Conservation (phyloP, 331 rosid species). For the Quercus tomentella region DNA sequence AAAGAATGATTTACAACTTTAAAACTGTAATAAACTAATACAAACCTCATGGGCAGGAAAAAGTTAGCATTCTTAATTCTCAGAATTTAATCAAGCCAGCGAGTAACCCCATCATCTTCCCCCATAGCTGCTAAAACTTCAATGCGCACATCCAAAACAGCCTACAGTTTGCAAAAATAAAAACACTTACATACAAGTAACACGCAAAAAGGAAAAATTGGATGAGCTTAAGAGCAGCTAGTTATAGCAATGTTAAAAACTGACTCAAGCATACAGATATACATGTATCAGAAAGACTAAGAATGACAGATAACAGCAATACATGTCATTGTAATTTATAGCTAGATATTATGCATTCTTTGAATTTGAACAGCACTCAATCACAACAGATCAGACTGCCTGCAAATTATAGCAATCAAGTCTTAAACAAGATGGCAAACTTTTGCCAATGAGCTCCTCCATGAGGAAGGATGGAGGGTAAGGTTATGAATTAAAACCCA, state of each 20-base stretch:
- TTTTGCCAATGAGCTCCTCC: too few relatives aligned
- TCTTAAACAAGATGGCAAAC: too few relatives aligned
- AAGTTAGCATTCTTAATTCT: background rate
- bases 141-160: slow-evolving; percentile 81
- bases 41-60: slow-evolving; percentile 25
- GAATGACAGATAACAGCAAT: background rate
- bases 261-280: background rate
- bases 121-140: slow-evolving; percentile 84
- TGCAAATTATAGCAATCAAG: too few relatives aligned
- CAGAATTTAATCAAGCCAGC: slow-evolving; percentile 80
- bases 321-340: too few relatives aligned
- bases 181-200: background rate
- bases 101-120: slow-evolving; percentile 85
- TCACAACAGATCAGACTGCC: background rate
- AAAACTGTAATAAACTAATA: slow-evolving; percentile 21
- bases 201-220: background rate
- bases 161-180: slow-evolving; percentile 44
- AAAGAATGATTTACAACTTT: slow-evolving; percentile 40
- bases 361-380: background rate
- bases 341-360: background rate
- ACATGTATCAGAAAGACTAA: background rate
- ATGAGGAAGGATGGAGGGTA: too few relatives aligned
- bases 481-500: too few relatives aligned
- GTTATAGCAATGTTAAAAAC: background rate
- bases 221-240: background rate